Conservation (phyloP, 305 asterid species). For the Solanum hybrid region DNA sequence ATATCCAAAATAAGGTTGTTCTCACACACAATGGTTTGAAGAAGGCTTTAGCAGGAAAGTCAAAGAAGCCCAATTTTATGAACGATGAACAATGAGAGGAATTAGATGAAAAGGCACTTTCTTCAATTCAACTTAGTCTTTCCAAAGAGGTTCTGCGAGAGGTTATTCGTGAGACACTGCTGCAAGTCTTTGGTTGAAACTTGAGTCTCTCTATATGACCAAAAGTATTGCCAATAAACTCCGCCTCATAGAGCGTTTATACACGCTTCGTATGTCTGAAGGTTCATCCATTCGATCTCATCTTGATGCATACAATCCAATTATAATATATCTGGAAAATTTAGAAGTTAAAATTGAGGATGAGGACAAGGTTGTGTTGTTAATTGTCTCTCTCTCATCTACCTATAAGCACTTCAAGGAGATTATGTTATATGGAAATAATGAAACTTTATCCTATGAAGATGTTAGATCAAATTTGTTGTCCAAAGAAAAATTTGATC, state of each 20-base stretch:
- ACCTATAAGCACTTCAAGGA: not conserved
- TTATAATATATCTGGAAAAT: not conserved
- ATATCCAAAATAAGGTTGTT: not conserved
- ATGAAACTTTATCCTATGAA: not conserved
- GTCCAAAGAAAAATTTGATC: not conserved
- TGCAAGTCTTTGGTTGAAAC: not conserved
- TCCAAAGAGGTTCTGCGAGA: not conserved
- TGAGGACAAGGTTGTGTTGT: not conserved
- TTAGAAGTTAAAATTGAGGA: not conserved
- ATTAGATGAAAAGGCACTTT: not conserved
- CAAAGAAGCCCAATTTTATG: not conserved
- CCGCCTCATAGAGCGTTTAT: not conserved
- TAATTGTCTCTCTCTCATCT: not conserved
- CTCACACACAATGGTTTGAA: not conserved
- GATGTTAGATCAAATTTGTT: not conserved
- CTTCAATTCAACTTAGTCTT: not conserved
- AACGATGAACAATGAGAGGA: not conserved
- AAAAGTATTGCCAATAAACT: not conserved
- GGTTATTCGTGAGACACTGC: not conserved
- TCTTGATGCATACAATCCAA: not conserved
- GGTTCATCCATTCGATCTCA: not conserved
- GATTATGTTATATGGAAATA: not conserved
- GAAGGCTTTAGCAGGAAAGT: not conserved
- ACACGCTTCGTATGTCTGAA: not conserved
- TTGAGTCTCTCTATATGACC: not conserved